Evolutionary conservation across 495 filamentous ascomycete genomes (phyloP).

Genomic region (Hamigera avellanea): DNA sequence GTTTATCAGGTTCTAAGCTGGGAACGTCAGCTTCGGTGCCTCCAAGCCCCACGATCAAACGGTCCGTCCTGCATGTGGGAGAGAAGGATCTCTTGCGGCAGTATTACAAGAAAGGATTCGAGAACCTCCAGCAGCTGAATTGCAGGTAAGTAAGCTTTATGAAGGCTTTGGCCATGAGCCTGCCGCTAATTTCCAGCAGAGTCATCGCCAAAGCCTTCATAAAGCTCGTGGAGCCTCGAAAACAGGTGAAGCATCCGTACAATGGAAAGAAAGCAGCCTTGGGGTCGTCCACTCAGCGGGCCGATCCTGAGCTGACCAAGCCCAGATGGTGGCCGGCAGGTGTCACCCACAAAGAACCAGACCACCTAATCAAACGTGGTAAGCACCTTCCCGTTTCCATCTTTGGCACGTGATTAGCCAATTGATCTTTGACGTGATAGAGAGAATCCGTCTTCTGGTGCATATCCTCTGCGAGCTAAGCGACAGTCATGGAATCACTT

Average conservation of each 20-base stretch:
- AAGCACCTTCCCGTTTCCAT: conserved; percentile 9
- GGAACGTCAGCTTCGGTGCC: conserved; percentile 8
- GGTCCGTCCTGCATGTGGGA: conserved; percentile 41
- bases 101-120: conserved; percentile 54
- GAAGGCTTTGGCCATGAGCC: too few relatives aligned
- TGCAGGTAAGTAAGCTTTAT: too few relatives aligned
- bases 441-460: conserved; percentile 46
- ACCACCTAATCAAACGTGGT: conserved; percentile 67
- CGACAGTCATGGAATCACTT: conserved; percentile 28
- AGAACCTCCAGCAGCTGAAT: conserved; percentile 55
- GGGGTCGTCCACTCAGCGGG: conserved; percentile 9
- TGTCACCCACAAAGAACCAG: conserved; percentile 66
- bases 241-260: conserved; percentile 68
- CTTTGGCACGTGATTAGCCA: conserved; percentile 14
- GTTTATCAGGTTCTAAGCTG: too few relatives aligned
- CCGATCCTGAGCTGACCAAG: conserved; percentile 35
- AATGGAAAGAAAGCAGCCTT: conserved; percentile 44
- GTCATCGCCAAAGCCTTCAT: conserved; percentile 64
- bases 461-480: conserved; percentile 47
- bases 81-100: conserved; percentile 43
- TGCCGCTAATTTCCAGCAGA: too few relatives aligned
- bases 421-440: conserved; percentile 22
- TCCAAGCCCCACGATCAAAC: conserved; percentile 15
- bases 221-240: conserved; percentile 64
- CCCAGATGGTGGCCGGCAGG: conserved; percentile 73